phyloP scores from a whole-genome alignment of 148 eudicot species.

The Rhododendron ferrugineum region DNA sequence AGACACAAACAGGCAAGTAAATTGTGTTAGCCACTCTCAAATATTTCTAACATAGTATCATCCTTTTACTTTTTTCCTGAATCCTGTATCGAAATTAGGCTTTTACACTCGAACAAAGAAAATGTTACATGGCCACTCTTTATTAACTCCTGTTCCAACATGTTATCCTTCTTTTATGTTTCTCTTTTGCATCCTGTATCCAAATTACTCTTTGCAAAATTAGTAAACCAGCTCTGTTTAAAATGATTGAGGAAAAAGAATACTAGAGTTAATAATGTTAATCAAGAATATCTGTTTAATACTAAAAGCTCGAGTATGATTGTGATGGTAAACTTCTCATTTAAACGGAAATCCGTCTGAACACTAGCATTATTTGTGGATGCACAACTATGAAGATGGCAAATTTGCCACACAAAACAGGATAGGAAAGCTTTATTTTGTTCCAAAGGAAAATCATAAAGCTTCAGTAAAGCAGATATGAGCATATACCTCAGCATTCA shows the following conservation, averaged over 20 bases:
- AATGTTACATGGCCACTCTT: background rate
- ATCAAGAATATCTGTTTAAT: background rate
- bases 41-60: background rate
- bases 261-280: background rate
- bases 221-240: background rate
- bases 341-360: background rate
- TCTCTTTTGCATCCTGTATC: background rate
- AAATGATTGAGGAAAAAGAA: background rate
- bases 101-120: background rate
- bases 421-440: background rate
- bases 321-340: background rate
- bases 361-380: background rate
- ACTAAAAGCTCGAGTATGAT: background rate
- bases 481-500: constrained; percentile 71
- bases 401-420: background rate
- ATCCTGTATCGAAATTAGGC: background rate
- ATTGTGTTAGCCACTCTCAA: background rate
- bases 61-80: background rate
- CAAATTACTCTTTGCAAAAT: background rate
- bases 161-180: background rate
- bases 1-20: background rate
- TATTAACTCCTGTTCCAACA: background rate
- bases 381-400: background rate
- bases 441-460: background rate
- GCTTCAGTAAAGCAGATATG: constrained; percentile 2